Conservation (phyloP, 306 rosid species). For the Sophora flavescens region DNA sequence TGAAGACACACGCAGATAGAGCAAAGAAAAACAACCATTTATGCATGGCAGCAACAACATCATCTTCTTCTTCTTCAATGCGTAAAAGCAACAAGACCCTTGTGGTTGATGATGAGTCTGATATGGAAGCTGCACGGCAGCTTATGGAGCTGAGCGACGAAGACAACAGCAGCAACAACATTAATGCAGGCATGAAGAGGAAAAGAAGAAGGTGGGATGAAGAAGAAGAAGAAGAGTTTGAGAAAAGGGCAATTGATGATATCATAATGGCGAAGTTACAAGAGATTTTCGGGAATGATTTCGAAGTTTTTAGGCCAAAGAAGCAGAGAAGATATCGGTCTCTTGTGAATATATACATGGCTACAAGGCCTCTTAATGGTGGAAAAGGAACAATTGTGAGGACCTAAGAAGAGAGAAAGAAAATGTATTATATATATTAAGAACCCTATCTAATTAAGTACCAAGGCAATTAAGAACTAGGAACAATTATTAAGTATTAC, state of each 20-base stretch:
- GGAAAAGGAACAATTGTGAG: slow-evolving; percentile 29
- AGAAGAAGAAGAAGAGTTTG: slow-evolving; percentile 27
- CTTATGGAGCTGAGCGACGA: slow-evolving; percentile 70
- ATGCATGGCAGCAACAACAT: slow-evolving; percentile 19
- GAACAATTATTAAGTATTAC: not conserved
- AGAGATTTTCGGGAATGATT: slow-evolving; percentile 66
- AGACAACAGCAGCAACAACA: slow-evolving; percentile 41
- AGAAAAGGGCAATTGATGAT: slow-evolving; percentile 33
- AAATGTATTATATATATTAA: not conserved
- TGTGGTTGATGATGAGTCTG: slow-evolving; percentile 37
- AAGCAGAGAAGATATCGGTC: slow-evolving; percentile 65
- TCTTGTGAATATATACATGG: slow-evolving; percentile 62
- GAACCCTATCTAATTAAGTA: not conserved
- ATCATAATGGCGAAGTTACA: slow-evolving; percentile 52
- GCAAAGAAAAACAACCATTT: not conserved
- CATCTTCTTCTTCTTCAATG: slow-evolving; percentile 9
- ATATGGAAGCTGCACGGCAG: slow-evolving; percentile 58
- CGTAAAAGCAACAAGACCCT: not conserved
- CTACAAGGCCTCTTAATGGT: slow-evolving; percentile 47
- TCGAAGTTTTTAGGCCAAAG: slow-evolving; percentile 46
- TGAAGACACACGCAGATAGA: not conserved
- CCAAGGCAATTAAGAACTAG: not conserved
- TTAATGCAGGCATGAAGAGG: slow-evolving; percentile 13
- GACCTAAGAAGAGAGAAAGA: not conserved
- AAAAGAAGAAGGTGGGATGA: not conserved